A percentile compares a stretch with the other conserved stretches of the same genome.
Evolutionary conservation across 441 rosid genomes (phyloP).

Genomic region (Euphorbia corollata): DNA sequence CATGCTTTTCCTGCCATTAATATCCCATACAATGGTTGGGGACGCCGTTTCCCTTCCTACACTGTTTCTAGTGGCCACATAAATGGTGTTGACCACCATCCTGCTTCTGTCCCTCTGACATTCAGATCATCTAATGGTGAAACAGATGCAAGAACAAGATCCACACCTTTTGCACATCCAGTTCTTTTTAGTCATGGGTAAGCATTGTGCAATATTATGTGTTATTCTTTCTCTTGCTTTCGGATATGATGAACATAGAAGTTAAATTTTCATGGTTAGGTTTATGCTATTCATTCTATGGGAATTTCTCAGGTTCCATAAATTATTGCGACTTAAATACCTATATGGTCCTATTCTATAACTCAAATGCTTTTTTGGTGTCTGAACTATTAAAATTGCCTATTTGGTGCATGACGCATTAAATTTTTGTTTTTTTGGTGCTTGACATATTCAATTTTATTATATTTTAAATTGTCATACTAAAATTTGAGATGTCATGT

Average conservation of each 20-base stretch:
- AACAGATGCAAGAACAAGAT: slow-evolving; percentile 30
- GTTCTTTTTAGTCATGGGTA: slow-evolving; percentile 50
- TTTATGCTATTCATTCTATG: slow-evolving; percentile 3
- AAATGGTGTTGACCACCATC: slow-evolving; percentile 37
- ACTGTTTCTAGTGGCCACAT: slow-evolving; percentile 36
- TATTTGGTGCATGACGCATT: too few relatives aligned
- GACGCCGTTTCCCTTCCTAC: slow-evolving; percentile 37
- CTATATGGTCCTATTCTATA: too few relatives aligned
- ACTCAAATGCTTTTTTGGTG: too few relatives aligned
- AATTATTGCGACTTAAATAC: too few relatives aligned
- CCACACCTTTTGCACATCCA: slow-evolving; percentile 42
- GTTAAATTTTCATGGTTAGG: neutral
- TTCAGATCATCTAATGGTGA: slow-evolving; percentile 41
- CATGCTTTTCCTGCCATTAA: slow-evolving; percentile 49
- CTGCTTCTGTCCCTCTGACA: slow-evolving; percentile 36
- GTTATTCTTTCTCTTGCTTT: neutral
- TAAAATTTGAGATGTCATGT: too few relatives aligned
- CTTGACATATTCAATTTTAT: too few relatives aligned
- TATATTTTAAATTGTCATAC: too few relatives aligned
- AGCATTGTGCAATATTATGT: slow-evolving; percentile 21
- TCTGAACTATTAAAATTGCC: too few relatives aligned
- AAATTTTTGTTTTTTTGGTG: too few relatives aligned
- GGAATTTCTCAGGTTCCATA: neutral
- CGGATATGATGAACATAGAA: neutral
- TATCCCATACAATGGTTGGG: slow-evolving; percentile 46